Evolutionary conservation across 441 rosid species (phyloP), one percentile per base, ranked within the genome.

Genomic region (Croton setiger): DNA sequence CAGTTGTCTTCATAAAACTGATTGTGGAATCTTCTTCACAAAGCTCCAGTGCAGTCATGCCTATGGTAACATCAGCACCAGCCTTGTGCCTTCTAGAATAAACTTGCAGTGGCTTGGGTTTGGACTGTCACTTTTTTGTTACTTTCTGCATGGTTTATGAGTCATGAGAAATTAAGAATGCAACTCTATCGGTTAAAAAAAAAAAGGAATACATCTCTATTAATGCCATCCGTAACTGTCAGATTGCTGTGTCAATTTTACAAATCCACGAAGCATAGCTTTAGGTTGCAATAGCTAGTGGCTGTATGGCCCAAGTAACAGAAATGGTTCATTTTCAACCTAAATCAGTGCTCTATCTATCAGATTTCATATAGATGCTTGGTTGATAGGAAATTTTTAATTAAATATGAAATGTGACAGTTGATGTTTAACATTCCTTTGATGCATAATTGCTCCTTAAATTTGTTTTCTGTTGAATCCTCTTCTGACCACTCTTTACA

Each of bases 401-500:
- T 49, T 53, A 23, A 31, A 41, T 31, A 20, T 10, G 11, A 43
- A 20, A 13, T 66, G 23, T 37, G 63, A 0, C 7, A 37, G 10
- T 36, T 60, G 39, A 17, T 52, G 4, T 51, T 39, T 58, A 12
- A n/a, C 52, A 35, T 31, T 21, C 57, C 72, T 70, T 10, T 31
- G 56, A 45, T 75, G 45, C 61, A 31, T 51, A 64, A 37, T 51
- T 58, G 60, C 75, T 71, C 23, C 60, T 55, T 64, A 61, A 5
- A 21, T n/a, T 5, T 18, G n/a, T 44, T 59, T 17, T 55, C 60
- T 69, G 45, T 45, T 72, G 66, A 55, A 27, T 61, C 0, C 27
- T 8, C 63, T 66, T 10, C 9, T 70, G 48, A 11, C 63, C 64
- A 15, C 9, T 70, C 48, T 61, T 27, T 78, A 33, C 75, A 5